These are phyloP conservation scores for Neofusicoccum parvum DNA, from an alignment of 2,329 filamentous ascomycete species.

Conservation along the genomic window DNA sequence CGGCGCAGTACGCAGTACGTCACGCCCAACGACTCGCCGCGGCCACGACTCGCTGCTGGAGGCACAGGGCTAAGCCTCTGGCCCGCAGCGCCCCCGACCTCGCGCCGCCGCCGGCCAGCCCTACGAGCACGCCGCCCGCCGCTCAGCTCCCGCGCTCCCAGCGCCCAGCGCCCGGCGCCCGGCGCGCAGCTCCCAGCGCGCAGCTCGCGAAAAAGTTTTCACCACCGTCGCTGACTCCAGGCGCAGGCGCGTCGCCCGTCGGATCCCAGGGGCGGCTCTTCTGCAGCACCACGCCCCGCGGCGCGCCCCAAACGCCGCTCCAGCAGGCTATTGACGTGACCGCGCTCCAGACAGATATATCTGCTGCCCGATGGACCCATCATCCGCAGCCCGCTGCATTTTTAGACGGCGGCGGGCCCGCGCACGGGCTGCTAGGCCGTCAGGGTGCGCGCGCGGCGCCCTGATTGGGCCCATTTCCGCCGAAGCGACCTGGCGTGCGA, in stretches of 20 bases:
- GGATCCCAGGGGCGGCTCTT: neutral
- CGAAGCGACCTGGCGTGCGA: conserved; percentile 18
- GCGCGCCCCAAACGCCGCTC: neutral
- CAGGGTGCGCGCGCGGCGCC: neutral
- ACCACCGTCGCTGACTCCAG: no score
- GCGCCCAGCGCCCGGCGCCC: neutral
- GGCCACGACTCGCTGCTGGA: no score
- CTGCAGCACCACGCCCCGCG: conserved; percentile 2
- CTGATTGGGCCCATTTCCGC: conserved; percentile 16
- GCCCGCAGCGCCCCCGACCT: conserved; percentile 7
- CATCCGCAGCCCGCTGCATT: conserved; percentile 14
- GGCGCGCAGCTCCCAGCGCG: neutral
- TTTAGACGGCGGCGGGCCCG: conserved; percentile 17
- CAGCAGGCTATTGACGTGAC: conserved; percentile 10
- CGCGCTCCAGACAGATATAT: conserved; percentile 11
- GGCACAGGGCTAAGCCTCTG: conserved; percentile 3
- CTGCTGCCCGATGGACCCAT: conserved; percentile 16
- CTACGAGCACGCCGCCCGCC: neutral
- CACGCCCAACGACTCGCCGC: neutral
- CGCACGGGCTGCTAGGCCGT: neutral
- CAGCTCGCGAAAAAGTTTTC: neutral
- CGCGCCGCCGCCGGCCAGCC: neutral
- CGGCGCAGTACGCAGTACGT: neutral
- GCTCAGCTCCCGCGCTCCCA: neutral
- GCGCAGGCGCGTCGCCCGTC: no score